phyloP scores from a whole-genome alignment of 2,329 filamentous ascomycete genomes.

The Septoria linicola region DNA sequence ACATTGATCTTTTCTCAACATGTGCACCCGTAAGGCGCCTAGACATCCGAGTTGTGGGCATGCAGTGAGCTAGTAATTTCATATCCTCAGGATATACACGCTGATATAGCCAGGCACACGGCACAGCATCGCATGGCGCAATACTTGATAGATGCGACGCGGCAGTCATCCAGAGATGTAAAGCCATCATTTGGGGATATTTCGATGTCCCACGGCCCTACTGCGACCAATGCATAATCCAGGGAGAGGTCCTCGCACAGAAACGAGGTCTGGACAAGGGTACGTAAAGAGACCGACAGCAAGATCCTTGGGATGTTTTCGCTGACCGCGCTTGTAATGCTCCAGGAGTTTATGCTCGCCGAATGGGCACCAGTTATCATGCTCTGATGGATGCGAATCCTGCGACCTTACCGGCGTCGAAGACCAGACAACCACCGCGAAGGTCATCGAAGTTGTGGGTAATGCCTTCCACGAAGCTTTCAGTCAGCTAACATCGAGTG shows the following conservation, averaged over 20 bases:
- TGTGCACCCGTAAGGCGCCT: neutral
- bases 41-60: neutral
- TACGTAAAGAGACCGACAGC: too few relatives aligned
- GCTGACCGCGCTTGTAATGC: too few relatives aligned
- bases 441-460: neutral
- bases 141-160: conserved; percentile 18
- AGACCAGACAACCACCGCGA: neutral
- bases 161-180: conserved; percentile 15
- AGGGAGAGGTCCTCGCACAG: conserved; percentile 29
- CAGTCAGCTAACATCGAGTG: neutral
- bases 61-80: neutral
- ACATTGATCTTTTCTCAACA: neutral
- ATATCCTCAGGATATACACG: too few relatives aligned
- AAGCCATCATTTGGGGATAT: conserved; percentile 18
- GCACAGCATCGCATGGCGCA: conserved; percentile 25
- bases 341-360: conserved; percentile 22
- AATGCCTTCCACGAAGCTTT: neutral
- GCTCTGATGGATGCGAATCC: conserved; percentile 28
- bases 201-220: conserved; percentile 26
- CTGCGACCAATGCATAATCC: conserved; percentile 32
- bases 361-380: conserved; percentile 25
- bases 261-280: conserved; percentile 24
- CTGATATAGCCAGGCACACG: conserved; percentile 24
- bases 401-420: neutral
- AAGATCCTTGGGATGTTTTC: too few relatives aligned